These are phyloP conservation scores for Vitis hybrid DNA, from an alignment of 177 flowering plant genomes.

Conservation along the genomic window DNA sequence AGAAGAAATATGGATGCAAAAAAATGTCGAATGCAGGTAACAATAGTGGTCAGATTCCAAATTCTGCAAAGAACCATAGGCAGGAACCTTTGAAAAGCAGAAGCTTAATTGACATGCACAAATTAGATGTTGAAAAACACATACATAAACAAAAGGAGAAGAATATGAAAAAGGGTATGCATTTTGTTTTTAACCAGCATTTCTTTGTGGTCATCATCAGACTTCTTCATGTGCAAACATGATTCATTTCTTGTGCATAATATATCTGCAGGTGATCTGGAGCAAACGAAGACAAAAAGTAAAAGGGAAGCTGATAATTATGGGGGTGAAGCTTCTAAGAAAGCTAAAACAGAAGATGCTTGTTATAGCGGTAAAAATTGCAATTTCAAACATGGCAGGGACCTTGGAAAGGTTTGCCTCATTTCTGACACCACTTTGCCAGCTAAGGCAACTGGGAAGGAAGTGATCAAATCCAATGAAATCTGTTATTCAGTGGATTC, in stretches of 20 bases:
- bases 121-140: conserved; percentile 18
- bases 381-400: conserved; percentile 20
- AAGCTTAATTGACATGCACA: conserved; percentile 30
- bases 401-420: conserved; percentile 13
- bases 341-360: conserved; percentile 32
- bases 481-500: conserved; percentile 23
- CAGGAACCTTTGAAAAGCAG: conserved; percentile 36
- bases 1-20: conserved; percentile 40
- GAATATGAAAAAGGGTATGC: conserved; percentile 35
- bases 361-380: conserved; percentile 15
- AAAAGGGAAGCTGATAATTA: conserved; percentile 40
- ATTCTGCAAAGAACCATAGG: conserved; percentile 27
- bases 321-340: conserved; percentile 36
- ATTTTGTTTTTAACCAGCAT: not conserved
- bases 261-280: conserved; percentile 39
- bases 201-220: not conserved
- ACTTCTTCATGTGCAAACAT: not conserved
- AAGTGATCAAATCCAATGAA: conserved; percentile 21
- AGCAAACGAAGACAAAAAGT: conserved; percentile 32
- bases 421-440: conserved; percentile 18
- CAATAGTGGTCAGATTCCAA: conserved; percentile 19
- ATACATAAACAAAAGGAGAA: conserved; percentile 29
- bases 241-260: not conserved
- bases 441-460: conserved; percentile 15
- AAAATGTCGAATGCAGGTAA: conserved; percentile 24